Evolutionary conservation across 495 filamentous ascomycete genomes (phyloP).

Genomic region (Lepraria neglecta): DNA sequence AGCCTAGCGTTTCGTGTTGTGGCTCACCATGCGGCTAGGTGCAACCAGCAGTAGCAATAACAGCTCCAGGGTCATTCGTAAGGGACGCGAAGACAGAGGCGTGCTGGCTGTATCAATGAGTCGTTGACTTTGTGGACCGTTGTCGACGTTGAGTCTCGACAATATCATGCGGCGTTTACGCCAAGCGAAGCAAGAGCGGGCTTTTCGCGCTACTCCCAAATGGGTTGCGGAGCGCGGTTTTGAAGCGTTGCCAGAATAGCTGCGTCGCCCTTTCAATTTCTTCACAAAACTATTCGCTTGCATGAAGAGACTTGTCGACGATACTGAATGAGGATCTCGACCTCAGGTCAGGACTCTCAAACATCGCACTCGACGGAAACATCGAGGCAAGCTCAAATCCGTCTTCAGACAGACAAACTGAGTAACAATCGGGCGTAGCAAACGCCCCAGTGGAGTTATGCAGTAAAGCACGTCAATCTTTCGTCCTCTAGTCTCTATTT

Average conservation of each 20-base stretch:
- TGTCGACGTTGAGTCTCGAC: slow-evolving; percentile 6
- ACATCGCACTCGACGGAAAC: background rate
- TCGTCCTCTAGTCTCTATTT: background rate
- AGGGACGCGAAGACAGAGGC: background rate
- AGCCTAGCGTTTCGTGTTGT: slow-evolving; percentile 8
- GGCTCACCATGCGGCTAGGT: slow-evolving; percentile 19
- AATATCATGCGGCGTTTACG: slow-evolving; percentile 10
- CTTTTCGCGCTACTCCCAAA: slow-evolving; percentile 8
- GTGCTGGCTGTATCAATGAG: background rate
- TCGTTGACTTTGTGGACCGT: slow-evolving; percentile 1
- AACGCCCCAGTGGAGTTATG: background rate
- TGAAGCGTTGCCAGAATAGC: slow-evolving; percentile 1
- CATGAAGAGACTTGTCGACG: too few relatives aligned
- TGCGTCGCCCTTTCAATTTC: slow-evolving; percentile 3
- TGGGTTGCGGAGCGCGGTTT: slow-evolving; percentile 5
- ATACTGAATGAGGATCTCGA: too few relatives aligned
- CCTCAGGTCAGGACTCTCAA: too few relatives aligned
- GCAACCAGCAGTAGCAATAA: background rate
- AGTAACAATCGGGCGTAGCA: background rate
- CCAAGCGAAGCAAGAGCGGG: slow-evolving; percentile 17
- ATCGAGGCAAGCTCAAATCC: background rate
- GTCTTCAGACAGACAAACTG: background rate
- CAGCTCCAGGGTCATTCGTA: background rate
- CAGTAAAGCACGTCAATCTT: too few relatives aligned
- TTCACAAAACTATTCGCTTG: background rate